These are phyloP conservation scores for Mucuna pruriens DNA, from an alignment of 306 rosid species.

Conservation along the genomic window DNA sequence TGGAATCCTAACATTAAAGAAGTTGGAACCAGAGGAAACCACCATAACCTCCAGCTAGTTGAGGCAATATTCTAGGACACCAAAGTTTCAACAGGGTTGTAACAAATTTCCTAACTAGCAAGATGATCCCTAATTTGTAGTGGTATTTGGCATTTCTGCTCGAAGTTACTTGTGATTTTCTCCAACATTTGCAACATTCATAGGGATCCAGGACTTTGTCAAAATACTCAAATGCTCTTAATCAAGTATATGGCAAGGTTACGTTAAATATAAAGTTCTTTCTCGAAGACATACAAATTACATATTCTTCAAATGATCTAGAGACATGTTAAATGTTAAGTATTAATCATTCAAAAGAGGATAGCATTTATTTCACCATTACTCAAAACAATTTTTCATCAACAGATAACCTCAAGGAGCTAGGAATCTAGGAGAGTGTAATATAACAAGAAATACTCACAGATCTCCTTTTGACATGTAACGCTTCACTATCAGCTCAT, in stretches of 20 bases:
- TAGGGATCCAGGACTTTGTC: not conserved
- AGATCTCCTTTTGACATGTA: slow-evolving; percentile 98
- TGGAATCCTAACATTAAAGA: not conserved
- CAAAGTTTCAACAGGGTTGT: not conserved
- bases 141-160: not conserved
- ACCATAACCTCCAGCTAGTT: not conserved
- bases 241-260: not conserved
- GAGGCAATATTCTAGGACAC: not conserved
- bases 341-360: slow-evolving; percentile 15
- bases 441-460: slow-evolving; percentile 65
- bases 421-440: not conserved
- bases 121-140: not conserved
- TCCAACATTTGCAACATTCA: not conserved
- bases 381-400: slow-evolving; percentile 8
- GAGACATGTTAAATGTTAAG: not conserved
- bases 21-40: slow-evolving; percentile 4
- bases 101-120: not conserved
- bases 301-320: slow-evolving; percentile 11
- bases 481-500: slow-evolving; percentile 99
- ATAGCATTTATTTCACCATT: slow-evolving; percentile 9
- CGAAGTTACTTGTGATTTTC: not conserved
- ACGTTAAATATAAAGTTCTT: not conserved
- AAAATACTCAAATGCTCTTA: not conserved
- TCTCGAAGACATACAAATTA: not conserved
- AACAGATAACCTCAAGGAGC: not conserved